phyloP scores from a whole-genome alignment of 2,329 filamentous ascomycete species.

The Berkeleyomyces basicola region DNA sequence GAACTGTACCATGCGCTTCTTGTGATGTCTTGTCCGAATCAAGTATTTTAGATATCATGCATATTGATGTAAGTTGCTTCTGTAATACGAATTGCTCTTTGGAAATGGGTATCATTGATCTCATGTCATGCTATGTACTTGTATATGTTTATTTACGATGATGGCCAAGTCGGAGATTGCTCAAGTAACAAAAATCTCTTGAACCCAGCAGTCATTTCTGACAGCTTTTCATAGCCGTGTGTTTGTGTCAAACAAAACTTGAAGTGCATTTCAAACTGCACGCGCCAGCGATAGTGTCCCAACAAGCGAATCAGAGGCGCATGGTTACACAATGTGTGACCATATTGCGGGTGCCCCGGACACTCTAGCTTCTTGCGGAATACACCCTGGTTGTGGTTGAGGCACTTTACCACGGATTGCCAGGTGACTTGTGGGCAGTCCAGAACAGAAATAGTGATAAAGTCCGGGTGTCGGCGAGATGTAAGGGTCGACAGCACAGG shows the following conservation, averaged over 20 bases:
- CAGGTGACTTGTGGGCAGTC: neutral
- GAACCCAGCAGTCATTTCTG: neutral
- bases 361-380: neutral
- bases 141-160: neutral
- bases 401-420: neutral
- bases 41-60: too few species aligned
- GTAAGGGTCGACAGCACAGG: neutral
- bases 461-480: neutral
- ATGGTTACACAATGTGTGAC: neutral
- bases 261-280: neutral
- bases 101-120: neutral
- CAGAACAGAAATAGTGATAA: neutral
- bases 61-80: too few species aligned
- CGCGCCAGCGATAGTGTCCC: neutral
- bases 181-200: neutral
- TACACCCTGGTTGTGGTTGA: neutral
- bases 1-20: neutral
- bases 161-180: neutral
- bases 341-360: neutral
- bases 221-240: neutral
- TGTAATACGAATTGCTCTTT: too few species aligned
- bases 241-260: neutral
- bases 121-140: neutral
- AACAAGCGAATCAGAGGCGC: neutral
- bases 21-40: neutral